phyloP scores from a whole-genome alignment of 345 rosid species.

The Eucalyptus sp. region DNA sequence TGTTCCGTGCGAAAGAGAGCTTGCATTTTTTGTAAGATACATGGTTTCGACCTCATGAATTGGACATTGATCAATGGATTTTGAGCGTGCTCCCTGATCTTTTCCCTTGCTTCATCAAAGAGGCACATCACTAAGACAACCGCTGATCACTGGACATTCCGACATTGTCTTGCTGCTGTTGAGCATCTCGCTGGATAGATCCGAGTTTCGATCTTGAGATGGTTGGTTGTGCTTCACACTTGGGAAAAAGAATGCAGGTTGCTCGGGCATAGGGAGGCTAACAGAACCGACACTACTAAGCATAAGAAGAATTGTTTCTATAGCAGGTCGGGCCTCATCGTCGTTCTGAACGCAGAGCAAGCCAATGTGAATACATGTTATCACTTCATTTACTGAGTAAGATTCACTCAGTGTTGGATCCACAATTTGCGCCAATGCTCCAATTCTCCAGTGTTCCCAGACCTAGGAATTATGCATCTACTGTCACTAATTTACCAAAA shows the following conservation, averaged over 20 bases:
- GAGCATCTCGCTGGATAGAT: neutral
- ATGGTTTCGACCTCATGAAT: neutral
- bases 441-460: neutral
- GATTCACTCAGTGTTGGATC: neutral
- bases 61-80: neutral
- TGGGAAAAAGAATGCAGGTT: neutral
- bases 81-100: neutral
- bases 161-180: neutral
- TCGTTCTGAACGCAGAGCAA: constrained; percentile 1
- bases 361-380: neutral
- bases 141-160: neutral
- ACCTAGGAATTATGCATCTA: neutral
- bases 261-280: neutral
- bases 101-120: neutral
- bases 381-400: neutral
- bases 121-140: neutral
- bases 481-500: neutral
- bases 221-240: neutral
- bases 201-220: neutral
- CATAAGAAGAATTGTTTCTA: constrained; percentile 1
- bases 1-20: neutral
- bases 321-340: constrained; percentile 4
- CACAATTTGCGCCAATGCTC: neutral
- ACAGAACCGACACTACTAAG: neutral
- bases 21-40: neutral